Conservation (phyloP, 306 rosid species). For the Castanospermum australe region DNA sequence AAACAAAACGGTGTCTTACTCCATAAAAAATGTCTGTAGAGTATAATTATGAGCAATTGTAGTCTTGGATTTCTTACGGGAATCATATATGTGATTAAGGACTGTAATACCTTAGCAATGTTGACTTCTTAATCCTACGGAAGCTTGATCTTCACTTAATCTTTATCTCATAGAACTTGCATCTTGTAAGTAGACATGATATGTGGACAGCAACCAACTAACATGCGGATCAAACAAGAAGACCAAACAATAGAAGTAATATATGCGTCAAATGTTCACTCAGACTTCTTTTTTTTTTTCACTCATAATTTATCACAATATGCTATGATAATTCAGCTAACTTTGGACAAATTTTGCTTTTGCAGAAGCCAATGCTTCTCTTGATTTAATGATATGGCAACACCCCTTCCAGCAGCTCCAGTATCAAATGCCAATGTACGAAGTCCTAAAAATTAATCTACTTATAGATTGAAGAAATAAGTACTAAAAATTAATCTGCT, state of each 20-base stretch:
- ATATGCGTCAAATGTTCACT: not conserved
- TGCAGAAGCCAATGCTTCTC: constrained; percentile 61
- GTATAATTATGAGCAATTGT: no score
- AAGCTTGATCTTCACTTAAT: not conserved
- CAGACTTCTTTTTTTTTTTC: no score
- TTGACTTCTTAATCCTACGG: no score
- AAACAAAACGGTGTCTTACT: no score
- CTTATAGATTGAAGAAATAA: not conserved
- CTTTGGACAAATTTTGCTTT: constrained; percentile 62
- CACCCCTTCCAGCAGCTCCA: constrained; percentile 92
- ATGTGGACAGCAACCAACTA: not conserved
- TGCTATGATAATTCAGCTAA: constrained; percentile 23
- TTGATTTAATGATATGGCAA: constrained; percentile 87
- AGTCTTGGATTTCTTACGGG: no score
- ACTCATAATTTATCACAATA: not conserved
- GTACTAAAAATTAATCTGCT: no score
- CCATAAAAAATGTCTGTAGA: no score
- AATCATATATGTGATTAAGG: no score
- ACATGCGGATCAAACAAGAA: not conserved
- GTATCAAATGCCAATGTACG: constrained; percentile 64
- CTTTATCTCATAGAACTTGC: not conserved
- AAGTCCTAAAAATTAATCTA: constrained; percentile 13
- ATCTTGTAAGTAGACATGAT: not conserved
- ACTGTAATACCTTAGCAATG: no score
- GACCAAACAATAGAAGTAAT: not conserved